Base-by-base conservation (phyloP, 1,139 yeast species). In the Candida albicans region DNA sequence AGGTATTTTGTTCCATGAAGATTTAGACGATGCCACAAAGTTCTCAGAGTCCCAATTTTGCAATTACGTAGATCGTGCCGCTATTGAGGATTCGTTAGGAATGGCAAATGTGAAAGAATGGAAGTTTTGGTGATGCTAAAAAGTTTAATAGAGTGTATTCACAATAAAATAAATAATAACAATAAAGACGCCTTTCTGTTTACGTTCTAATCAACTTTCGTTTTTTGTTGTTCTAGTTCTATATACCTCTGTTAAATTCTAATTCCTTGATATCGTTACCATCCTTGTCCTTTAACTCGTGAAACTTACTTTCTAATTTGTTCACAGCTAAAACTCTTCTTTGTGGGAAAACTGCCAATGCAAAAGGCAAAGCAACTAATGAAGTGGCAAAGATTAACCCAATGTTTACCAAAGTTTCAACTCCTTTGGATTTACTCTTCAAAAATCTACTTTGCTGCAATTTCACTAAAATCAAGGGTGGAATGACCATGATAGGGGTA, bases 401-500 rank as follows among this genome's bases (percentile, higher is more conserved):
- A 42, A 93, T 73, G 59, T 91, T 93, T 24, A 84, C 83, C 33
- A 77, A 60, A 10, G 87, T 83, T 55, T 86, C 90, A 6, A 80
- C 69, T 24, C 82, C 73, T 49, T 79, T 66, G 12, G 88, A 76
- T 60, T 81, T 84, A 33, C 89, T 87, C 56, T 77, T 82, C 52
- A 91, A 74, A 26, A 82, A 55, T 35, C 68, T 56, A 0, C 84
- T 73, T 52, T 76, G 77, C 67, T 93, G 98, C 52, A 93, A 72
- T 59, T 75, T 79, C 41, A 89, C 89, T 46, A 93, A 74, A 26
- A 88, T 62, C 55, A 93, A 74, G 2, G 99, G 97, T 1, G 99
- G 99, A 22, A 93, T 66, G 18, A 87, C 99, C 99, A 93, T 93
- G 55, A 93, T 79, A 15, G 99, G 99, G 0, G 99, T 88, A 18